Base-by-base conservation (phyloP, 768 basidiomycete genomes). In the Thelephora aurantiotincta region DNA sequence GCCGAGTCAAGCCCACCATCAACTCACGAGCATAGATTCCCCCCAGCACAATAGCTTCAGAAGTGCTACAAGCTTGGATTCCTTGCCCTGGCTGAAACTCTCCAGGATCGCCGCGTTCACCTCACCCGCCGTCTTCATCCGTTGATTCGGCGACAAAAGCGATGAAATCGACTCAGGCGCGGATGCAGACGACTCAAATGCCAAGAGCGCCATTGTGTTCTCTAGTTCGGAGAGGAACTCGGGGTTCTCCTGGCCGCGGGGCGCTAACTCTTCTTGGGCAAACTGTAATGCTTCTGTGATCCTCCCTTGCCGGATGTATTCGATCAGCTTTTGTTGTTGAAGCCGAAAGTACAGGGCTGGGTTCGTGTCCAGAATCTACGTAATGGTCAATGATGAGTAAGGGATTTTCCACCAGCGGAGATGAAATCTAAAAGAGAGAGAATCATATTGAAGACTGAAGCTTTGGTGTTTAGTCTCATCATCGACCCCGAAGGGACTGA, bases 391-490 rank as follows among this genome's bases (percentile, higher is more conserved):
- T 18, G 38, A 45, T 22, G 41, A 49, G 48, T 20, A 44, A 51
- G 48, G 48, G 37, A 33, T 54, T 9, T 4, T 30, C 26, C 26
- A 30, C 9, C 26, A 9, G 26, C 26, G 26, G 26, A 30, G 9
- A 30, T 30, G 26, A 30, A 30, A 30, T 30, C 26, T 9, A 48
- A 55, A 50, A 46, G 54, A 60, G 56, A 55, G 56, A 57, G 54
- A 55, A 67, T 89, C 86, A 91, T 89, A 83, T 88, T 88, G 82
- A 89, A 89, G 84, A 89, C 86, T 87, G 84, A 86, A 88, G 83
- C 82, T 82, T 82, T 78, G 72, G 71, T 74, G 65, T 76, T 71
- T 69, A 63, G 58, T 78, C 63, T 93, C 92, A 82, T 87, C 91
- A 91, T 68, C 72, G 82, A 77, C 84, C 77, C 68, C 62, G 48